phyloP scores from a whole-genome alignment of 306 rosid species.

The Quercus variabilis region DNA sequence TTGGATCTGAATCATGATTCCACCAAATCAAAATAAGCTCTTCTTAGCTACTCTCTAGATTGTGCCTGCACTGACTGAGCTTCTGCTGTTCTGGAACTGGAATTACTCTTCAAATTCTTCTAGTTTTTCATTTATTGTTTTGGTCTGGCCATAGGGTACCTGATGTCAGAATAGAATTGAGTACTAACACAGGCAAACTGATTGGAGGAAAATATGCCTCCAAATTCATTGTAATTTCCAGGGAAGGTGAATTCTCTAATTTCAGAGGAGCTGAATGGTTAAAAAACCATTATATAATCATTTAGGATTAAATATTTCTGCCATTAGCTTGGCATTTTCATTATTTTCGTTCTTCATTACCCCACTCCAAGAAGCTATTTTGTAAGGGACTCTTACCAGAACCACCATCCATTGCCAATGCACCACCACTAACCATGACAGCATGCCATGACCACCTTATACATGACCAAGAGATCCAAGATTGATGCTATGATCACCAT shows the following conservation, averaged over 20 bases:
- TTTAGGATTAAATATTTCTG: too few species aligned
- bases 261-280: too few species aligned
- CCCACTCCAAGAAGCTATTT: background rate
- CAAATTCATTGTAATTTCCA: background rate
- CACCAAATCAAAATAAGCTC: background rate
- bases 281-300: too few species aligned
- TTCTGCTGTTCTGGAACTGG: background rate
- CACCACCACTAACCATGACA: too few species aligned
- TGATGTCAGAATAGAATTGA: background rate
- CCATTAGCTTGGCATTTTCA: background rate
- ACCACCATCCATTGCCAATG: too few species aligned
- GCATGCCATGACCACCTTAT: too few species aligned
- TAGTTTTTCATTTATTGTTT: background rate
- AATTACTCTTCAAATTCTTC: background rate
- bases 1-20: background rate
- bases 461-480: too few species aligned
- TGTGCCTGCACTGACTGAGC: background rate
- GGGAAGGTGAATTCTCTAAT: background rate
- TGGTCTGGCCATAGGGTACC: background rate
- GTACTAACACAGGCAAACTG: background rate
- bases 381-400: too few species aligned
- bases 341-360: background rate
- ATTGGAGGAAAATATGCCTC: background rate
- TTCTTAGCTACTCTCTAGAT: background rate
- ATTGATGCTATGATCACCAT: too few species aligned